Evolutionary conservation across 2,329 filamentous ascomycete species (phyloP).

Genomic region (Ceratocystis papillata): DNA sequence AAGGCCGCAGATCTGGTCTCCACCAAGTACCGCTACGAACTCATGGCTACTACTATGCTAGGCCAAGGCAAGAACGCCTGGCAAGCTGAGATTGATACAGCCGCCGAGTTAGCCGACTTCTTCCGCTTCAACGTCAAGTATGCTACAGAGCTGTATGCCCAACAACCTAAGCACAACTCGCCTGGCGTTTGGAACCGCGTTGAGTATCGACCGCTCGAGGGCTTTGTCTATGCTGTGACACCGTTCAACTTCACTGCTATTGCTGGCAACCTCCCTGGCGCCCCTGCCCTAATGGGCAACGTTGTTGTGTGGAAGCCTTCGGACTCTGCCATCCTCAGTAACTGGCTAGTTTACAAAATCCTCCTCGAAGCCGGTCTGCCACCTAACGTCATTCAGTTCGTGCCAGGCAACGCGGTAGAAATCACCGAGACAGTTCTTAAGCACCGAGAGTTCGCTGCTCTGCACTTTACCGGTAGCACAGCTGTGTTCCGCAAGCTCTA

Average conservation of each 20-base stretch:
- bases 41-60: slow-evolving; percentile 92
- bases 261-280: slow-evolving; percentile 71
- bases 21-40: slow-evolving; percentile 88
- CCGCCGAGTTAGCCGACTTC: slow-evolving; percentile 87
- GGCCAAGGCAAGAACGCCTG: slow-evolving; percentile 97
- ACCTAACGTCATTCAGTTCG: slow-evolving; percentile 81
- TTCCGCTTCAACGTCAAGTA: slow-evolving; percentile 90
- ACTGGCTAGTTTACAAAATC: slow-evolving; percentile 83
- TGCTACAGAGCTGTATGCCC: slow-evolving; percentile 77
- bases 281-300: slow-evolving; percentile 82
- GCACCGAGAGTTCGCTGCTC: slow-evolving; percentile 73
- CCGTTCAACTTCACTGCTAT: slow-evolving; percentile 98
- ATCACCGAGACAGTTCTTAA: slow-evolving; percentile 67
- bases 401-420: slow-evolving; percentile 76
- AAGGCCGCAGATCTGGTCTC: slow-evolving; percentile 88
- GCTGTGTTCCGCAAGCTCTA: slow-evolving; percentile 83
- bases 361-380: slow-evolving; percentile 84
- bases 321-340: slow-evolving; percentile 75
- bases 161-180: slow-evolving; percentile 76
- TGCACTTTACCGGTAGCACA: slow-evolving; percentile 92
- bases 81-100: slow-evolving; percentile 97
- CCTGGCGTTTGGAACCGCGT: slow-evolving; percentile 83
- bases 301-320: slow-evolving; percentile 97
- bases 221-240: slow-evolving; percentile 87
- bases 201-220: slow-evolving; percentile 82